Evolutionary conservation across 2,329 filamentous ascomycete genomes (phyloP), one percentile per base, ranked within the genome.

Genomic region (Xenosphaeropsis pyriputrescens): DNA sequence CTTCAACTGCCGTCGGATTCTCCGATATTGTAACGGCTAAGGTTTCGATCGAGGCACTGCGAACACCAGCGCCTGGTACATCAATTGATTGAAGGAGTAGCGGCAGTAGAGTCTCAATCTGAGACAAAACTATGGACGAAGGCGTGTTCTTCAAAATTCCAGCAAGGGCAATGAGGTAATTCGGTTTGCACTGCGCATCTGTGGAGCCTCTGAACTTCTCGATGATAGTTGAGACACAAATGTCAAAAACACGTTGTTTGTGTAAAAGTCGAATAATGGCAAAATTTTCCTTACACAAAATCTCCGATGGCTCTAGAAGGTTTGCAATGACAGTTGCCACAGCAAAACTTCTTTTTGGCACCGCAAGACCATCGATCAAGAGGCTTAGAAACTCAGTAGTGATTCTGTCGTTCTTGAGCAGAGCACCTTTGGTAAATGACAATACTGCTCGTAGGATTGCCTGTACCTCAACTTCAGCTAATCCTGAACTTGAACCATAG

Each of bases 221-320:
- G 8, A 47, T 39, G 7, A 53, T 29, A 18, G 41, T 36, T 30
- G 19, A 36, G 6, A 46, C 43, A 4, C 39, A 41, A 2, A 45
- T 22, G 15, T 40, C 36, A 33, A 49, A 51, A 6, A 50, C 36
- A 6, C 45, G 43, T 6, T 43, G 39, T n/a, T 47, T 47, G 26
- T 47, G 46, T 2, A 57, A 41, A 7, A 43, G 39, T 4, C 52
- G 45, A 9, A 56, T 34, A 6, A 43, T 41, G 33, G 50, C 52
- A 39, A 45, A 50, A 39, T 56, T 52, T n/a, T 44, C 32, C 31
- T 51, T 43, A 12, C 35, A 48, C 16, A 57, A 41, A 15, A 54
- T 43, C 2, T 43, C 37, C 3, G 51, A 52, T 2, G 47, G 43
- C 1, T 40, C 46, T 2, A 55, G 38, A 2, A 57, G 41, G 13